Evolutionary conservation across 2,329 filamentous ascomycete species (phyloP), one percentile per base, ranked within the genome.

Genomic region (Ophidiomyces ophidiicola): DNA sequence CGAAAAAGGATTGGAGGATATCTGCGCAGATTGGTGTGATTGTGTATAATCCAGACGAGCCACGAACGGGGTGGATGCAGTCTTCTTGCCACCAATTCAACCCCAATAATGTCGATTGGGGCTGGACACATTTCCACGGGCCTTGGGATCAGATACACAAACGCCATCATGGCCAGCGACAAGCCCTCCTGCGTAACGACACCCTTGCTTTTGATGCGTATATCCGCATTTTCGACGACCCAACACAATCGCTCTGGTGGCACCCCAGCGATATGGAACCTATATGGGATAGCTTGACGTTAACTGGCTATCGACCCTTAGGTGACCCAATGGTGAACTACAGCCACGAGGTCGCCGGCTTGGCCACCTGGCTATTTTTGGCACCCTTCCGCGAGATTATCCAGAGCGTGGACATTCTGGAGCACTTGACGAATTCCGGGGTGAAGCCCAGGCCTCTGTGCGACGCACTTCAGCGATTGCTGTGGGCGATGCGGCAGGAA

Each of bases 11-110:
- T 11, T 69, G 64, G 63, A 56, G 65, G 21, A 59, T 67, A 7
- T 68, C 75, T n/a, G 75, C 73, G 2, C 74, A 78, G 52, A 64
- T 78, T 24, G 70, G 69, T 26, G 68, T 78, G 17, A 67, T 78
- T 32, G 59, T 78, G 33, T 78, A 78, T 60, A 79, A 79, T 45
- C 75, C 75, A 0, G 61, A 65, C 18, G 75, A 78, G 48, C 75
- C 75, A 32, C 68, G 73, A 5, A 72, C 72, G 3, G 66, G 72
- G 42, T 69, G 69, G 52, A 68, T 66, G 49, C 65, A 71, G 39
- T 70, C 67, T 8, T 73, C 71, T 29, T 63, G 68, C 32, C 73
- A 78, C 53, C 71, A 74, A 40, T 79, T 76, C 55, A 71, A 70
- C 48, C 64, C 66, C 21, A 62, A 69, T 36, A 72, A 71, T 29